Conservation (phyloP, 176 grass and related monocot genomes). For the Zizania latifolia region DNA sequence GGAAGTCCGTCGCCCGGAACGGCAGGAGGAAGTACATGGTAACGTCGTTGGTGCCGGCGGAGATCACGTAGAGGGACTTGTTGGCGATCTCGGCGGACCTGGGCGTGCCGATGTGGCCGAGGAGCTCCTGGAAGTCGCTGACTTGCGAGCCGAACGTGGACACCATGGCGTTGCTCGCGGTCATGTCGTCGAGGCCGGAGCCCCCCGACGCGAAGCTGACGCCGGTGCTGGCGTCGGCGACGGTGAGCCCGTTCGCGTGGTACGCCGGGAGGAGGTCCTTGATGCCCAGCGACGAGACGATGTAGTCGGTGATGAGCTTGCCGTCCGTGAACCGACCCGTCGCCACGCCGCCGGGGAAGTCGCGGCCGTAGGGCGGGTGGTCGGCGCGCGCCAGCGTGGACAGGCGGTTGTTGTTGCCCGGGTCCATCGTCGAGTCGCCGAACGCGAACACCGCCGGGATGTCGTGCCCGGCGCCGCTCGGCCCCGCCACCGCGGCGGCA, state of each 20-base stretch:
- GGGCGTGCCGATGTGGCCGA: constrained; percentile 20
- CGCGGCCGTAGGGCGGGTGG: constrained; percentile 59
- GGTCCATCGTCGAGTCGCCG: constrained; percentile 73
- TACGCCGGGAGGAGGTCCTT: constrained; percentile 50
- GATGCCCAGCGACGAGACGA: constrained; percentile 52
- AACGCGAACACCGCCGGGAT: constrained; percentile 65
- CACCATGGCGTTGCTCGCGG: constrained; percentile 22
- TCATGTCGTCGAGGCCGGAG: constrained; percentile 60
- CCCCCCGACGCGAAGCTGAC: constrained; percentile 68
- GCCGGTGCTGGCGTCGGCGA: constrained; percentile 37
- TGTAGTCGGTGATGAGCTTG: constrained; percentile 60
- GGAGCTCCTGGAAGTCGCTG: constrained; percentile 31
- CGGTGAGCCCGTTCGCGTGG: constrained; percentile 3
- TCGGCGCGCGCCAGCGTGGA: constrained; percentile 44
- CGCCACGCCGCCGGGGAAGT: constrained; percentile 33
- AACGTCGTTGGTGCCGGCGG: constrained; percentile 60
- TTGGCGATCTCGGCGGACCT: constrained; percentile 32
- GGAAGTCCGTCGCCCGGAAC: background rate
- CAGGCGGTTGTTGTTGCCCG: constrained; percentile 74
- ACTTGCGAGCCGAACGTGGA: constrained; percentile 42
- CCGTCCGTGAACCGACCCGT: constrained; percentile 68
- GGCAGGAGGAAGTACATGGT: constrained; percentile 42
- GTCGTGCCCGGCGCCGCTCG: background rate
- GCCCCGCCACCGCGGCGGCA: background rate
- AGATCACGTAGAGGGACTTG: constrained; percentile 39